Base-by-base conservation (phyloP, 2,329 filamentous ascomycete genomes). In the Apiospora malaysiana region DNA sequence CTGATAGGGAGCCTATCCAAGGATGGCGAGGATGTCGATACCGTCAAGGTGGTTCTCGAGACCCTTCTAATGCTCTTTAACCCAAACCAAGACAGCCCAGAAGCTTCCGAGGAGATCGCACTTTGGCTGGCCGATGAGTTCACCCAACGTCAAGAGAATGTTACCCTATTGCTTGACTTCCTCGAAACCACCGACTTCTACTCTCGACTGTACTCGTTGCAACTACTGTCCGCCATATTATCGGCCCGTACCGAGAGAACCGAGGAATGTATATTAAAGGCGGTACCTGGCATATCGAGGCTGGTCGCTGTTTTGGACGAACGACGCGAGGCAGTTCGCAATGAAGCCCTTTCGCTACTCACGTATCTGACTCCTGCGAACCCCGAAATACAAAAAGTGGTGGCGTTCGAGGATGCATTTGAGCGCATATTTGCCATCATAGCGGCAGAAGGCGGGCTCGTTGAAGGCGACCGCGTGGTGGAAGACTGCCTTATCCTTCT, bases 41-140 rank as follows among this genome's bases (percentile, higher is more conserved):
- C 97, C 6, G 92, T 97, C 79, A 97, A 98, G 83, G 90, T 97
- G 71, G 93, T 97, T 72, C 87, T 99, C 74, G 96, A 99, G 87
- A 99, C 97, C 63, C 85, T 99, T 77, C 86, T 98, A 80, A 95
- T 97, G 91, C 90, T 99, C 51, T 98, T 98, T 81, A 90, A 83
- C 73, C 90, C 90, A 51, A 91, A 91, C 75, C 85, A 88, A 76
- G 85, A 86, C 79, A 97, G 94, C 86, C 89, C 94, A 43, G 95
- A 98, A 87, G 94, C 95, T 69, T 97, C 95, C 18, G 95, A 98
- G 74, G 96, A 99, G 82, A 97, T 99, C 76, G 93, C 93, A 23
- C 85, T 98, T 40, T 99, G 96, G 94, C 87, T 99, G 71, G 96
- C 96, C 69, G 96, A 99, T 82, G 95, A 98, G 82, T 99, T 99